Evolutionary conservation across 768 basidiomycete species (phyloP).

Genomic region (Suillus spraguei): DNA sequence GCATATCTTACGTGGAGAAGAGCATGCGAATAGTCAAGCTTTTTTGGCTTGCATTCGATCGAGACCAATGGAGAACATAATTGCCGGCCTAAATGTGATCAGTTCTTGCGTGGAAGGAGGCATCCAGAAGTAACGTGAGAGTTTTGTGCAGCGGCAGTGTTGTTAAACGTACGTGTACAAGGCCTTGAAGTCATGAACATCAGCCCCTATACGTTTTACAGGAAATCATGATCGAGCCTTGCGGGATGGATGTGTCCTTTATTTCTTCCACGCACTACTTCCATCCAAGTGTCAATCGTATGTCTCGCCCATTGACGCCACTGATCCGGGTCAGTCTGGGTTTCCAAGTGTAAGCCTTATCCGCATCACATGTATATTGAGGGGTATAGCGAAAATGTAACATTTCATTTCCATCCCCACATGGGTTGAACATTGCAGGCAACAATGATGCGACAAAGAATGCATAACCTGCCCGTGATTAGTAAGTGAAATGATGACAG

Average conservation of each 20-base stretch:
- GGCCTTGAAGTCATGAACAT: not conserved
- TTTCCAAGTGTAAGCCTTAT: not conserved
- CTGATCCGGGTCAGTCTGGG: not conserved
- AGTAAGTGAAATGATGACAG: too few species aligned
- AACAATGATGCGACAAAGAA: not conserved
- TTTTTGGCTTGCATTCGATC: constrained; percentile 4
- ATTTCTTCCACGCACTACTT: not conserved
- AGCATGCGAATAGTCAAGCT: constrained; percentile 3
- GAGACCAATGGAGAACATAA: not conserved
- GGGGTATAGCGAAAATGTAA: not conserved
- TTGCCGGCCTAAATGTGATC: not conserved
- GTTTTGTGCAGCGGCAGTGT: not conserved
- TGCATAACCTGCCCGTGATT: not conserved
- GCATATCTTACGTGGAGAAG: constrained; percentile 3
- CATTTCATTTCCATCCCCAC: not conserved
- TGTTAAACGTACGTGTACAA: constrained; percentile 3
- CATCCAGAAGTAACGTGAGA: not conserved
- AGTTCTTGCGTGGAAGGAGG: not conserved
- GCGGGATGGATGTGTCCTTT: not conserved
- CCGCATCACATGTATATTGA: not conserved
- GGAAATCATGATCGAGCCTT: constrained; percentile 1
- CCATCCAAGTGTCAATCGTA: not conserved
- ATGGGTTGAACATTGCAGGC: not conserved
- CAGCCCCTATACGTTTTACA: constrained; percentile 3
- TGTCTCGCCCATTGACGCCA: not conserved